Conservation (phyloP, 2,329 filamentous ascomycete genomes). For the Corniculantispora saksenae region DNA sequence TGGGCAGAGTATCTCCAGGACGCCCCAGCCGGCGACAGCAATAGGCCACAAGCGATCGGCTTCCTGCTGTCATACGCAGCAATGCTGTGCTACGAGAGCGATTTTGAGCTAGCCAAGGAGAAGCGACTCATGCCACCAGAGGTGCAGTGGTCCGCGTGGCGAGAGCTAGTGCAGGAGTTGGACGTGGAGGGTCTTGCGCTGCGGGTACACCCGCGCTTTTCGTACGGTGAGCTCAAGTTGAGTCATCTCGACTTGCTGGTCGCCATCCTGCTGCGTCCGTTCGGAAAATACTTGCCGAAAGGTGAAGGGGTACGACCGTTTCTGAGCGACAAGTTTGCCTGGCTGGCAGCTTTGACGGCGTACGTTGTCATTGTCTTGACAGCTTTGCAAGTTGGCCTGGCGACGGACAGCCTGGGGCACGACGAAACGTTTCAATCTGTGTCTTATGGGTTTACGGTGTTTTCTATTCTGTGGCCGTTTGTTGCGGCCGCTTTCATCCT, state of each 20-base stretch:
- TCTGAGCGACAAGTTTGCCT: conserved; percentile 39
- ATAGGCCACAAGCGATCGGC: background rate
- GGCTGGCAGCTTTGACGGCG: conserved; percentile 40
- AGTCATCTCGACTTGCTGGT: background rate
- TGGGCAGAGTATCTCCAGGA: background rate
- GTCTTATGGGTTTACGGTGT: conserved; percentile 50
- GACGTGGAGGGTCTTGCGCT: background rate
- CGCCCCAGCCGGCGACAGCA: background rate
- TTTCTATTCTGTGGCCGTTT: conserved; percentile 44
- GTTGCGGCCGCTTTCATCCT: background rate
- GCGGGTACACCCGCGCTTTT: background rate
- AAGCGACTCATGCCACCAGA: background rate
- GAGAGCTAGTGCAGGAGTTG: background rate
- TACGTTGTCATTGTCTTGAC: conserved; percentile 48
- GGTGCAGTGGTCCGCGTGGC: background rate
- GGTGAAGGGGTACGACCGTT: background rate
- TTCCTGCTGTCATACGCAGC: background rate
- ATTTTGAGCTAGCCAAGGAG: background rate
- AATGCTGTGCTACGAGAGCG: background rate
- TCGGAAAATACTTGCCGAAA: background rate
- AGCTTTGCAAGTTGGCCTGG: conserved; percentile 51
- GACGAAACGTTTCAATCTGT: conserved; percentile 44
- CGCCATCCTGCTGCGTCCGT: background rate
- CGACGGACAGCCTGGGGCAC: conserved; percentile 33
- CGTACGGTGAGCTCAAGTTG: background rate